Conservation (phyloP, 148 eudicot genomes). For the Linanthus parryae region DNA sequence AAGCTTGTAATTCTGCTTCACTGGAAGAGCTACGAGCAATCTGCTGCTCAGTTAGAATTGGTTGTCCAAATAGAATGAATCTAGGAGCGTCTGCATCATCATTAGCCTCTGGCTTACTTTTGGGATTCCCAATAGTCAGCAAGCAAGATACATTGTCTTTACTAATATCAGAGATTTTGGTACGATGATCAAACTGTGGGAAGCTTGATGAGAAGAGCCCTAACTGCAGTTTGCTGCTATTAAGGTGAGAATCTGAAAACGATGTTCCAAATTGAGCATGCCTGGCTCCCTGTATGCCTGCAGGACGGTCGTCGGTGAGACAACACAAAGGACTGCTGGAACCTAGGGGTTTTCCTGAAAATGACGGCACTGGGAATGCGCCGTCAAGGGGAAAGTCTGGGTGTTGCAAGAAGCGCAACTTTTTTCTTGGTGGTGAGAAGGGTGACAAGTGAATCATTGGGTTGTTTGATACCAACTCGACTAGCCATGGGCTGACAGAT, state of each 20-base stretch:
- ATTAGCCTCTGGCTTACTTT: slow-evolving; percentile 17
- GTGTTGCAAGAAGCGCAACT: slow-evolving; percentile 52
- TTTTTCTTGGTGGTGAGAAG: slow-evolving; percentile 77
- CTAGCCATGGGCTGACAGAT: slow-evolving; percentile 87
- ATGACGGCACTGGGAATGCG: slow-evolving; percentile 39
- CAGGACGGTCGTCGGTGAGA: slow-evolving; percentile 42
- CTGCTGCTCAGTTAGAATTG: slow-evolving; percentile 55
- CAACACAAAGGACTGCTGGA: slow-evolving; percentile 7
- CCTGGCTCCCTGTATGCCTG: slow-evolving; percentile 99
- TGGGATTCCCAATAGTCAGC: slow-evolving; percentile 29
- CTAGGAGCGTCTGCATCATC: slow-evolving; percentile 19
- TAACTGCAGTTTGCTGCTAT: slow-evolving; percentile 47
- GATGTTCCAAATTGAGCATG: slow-evolving; percentile 71
- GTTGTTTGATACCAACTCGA: slow-evolving; percentile 74
- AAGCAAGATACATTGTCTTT: slow-evolving; percentile 35
- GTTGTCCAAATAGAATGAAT: slow-evolving; percentile 53
- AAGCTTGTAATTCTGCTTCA: slow-evolving; percentile 15
- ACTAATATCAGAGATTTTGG: slow-evolving; percentile 7
- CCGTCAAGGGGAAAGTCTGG: slow-evolving; percentile 43
- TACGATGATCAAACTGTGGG: slow-evolving; percentile 13
- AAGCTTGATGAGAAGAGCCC: slow-evolving; percentile 32
- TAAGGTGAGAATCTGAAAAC: slow-evolving; percentile 47
- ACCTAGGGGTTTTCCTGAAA: slow-evolving; percentile 31
- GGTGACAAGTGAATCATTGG: slow-evolving; percentile 71
- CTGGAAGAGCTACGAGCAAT: slow-evolving; percentile 22